phyloP scores from a whole-genome alignment of 2,329 filamentous ascomycete species.

The Pseudogymnoascus sp. region DNA sequence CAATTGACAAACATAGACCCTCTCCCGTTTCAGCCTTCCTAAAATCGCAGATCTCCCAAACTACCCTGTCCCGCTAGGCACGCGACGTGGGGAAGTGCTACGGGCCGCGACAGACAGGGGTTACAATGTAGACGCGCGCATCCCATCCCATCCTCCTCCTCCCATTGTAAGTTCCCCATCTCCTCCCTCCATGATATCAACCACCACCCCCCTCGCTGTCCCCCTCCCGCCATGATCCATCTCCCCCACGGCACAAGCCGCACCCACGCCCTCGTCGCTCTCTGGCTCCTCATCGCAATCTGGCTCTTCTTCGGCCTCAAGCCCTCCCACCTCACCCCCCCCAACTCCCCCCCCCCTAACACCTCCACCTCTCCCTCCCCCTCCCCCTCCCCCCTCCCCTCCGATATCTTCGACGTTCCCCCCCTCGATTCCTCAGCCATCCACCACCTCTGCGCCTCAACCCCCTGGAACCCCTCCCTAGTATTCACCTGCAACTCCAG shows the following conservation, averaged over 20 bases:
- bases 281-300: background rate
- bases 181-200: background rate
- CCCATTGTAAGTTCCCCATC: background rate
- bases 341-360: background rate
- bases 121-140: background rate
- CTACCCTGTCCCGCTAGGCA: background rate
- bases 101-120: background rate
- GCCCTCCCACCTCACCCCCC: background rate
- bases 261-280: background rate
- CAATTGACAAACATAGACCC: background rate
- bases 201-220: background rate
- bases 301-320: background rate
- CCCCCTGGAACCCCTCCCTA: conserved; percentile 29
- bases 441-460: conserved; percentile 27
- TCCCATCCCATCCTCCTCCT: background rate
- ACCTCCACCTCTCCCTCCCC: too few species aligned
- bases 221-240: background rate
- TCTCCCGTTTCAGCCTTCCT: background rate
- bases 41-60: too few species aligned
- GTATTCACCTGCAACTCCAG: conserved; percentile 35
- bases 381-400: background rate
- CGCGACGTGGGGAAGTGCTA: background rate
- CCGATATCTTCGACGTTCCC: conserved; percentile 30
- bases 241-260: background rate
- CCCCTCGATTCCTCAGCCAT: conserved; percentile 32